Evolutionary conservation across 352 stramenopile genomes (phyloP).

Genomic region (Phytopythium litorale): DNA sequence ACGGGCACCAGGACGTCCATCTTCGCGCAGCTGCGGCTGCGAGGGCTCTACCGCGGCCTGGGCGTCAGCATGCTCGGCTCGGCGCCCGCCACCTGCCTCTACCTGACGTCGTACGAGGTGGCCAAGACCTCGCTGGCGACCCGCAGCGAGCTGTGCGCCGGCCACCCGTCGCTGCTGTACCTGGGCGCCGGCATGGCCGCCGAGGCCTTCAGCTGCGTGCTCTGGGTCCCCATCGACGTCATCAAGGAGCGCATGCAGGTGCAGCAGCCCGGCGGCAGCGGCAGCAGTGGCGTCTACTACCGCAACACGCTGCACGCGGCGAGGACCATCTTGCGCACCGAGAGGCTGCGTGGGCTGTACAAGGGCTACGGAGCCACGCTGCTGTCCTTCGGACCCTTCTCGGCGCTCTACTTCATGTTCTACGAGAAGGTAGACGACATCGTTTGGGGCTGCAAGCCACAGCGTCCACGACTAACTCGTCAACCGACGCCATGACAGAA

Average conservation of each 20-base stretch:
- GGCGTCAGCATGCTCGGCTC: slow-evolving; percentile 93
- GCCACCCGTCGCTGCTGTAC: slow-evolving; percentile 58
- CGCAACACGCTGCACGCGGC: slow-evolving; percentile 89
- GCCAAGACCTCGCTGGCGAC: slow-evolving; percentile 54
- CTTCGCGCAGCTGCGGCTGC: slow-evolving; percentile 26
- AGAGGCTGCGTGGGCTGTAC: slow-evolving; percentile 93
- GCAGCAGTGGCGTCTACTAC: slow-evolving; percentile 75
- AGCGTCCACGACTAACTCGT: not conserved
- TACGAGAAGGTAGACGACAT: slow-evolving; percentile 89
- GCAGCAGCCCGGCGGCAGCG: slow-evolving; percentile 32
- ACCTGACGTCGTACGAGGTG: slow-evolving; percentile 96
- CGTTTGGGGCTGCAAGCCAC: too few species aligned
- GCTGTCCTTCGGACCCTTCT: slow-evolving; percentile 97
- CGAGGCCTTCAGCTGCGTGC: slow-evolving; percentile 88
- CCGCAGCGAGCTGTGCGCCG: slow-evolving; percentile 31
- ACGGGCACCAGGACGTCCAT: slow-evolving; percentile 3
- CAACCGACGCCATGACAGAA: slow-evolving; percentile 19
- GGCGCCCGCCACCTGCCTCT: slow-evolving; percentile 94
- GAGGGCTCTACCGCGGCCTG: slow-evolving; percentile 94
- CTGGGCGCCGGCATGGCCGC: slow-evolving; percentile 69
- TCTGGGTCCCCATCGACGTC: slow-evolving; percentile 99
- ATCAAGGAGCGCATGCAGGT: slow-evolving; percentile 99
- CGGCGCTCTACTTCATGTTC: slow-evolving; percentile 97
- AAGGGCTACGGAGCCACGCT: slow-evolving; percentile 94
- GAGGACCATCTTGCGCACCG: slow-evolving; percentile 85